Base-by-base conservation (phyloP, 2,329 filamentous ascomycete genomes). In the Rutstroemia sp. region DNA sequence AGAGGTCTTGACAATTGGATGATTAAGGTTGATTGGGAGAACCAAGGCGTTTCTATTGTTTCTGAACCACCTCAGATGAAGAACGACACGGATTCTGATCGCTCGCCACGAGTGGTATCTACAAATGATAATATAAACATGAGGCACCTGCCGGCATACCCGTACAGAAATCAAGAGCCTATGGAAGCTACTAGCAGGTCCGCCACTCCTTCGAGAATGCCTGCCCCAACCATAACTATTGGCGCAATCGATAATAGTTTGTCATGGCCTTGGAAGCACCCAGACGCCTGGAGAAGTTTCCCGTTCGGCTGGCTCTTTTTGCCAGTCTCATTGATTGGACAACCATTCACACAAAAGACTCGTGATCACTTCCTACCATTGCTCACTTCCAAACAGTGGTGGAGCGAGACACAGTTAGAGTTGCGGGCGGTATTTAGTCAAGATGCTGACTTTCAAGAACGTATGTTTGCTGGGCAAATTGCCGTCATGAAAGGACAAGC, bases 401-500 rank as follows among this genome's bases (percentile, higher is more conserved):
- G 94, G 94, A 89, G 86, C 61, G 90, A 96, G 65, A 99, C 94
- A 4, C 91, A 95, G 66, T 76, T 89, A 58, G 88, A 90, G 21
- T 76, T 99, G 41, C 88, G 94, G 54, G 82, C 84, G 60, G 86
- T 96, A 47, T 99, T 99, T 70, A 86, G 89, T 63, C 83, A 95
- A 69, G 94, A 99, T 71, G 84, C 87, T 2, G 94, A 99, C 72
- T 99, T 99, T 72, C 90, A 97, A 70, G 94, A 99, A 74, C 87
- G 89, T 72, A 99, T 99, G 94, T 99, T 96, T 73, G 90, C 90
- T n/a, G 85, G 89, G 63, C 94, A 99, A 69, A 95, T 99, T 60
- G 92, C 94, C 1, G 94, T 99, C 58, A 96, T 99, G 90, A 99
- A 99, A 73, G 94, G 94, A 10, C 94, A 99, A 70, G 94, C 94